These are phyloP conservation scores for Xylaria polymorpha DNA, from an alignment of 2,329 filamentous ascomycete genomes.

Conservation along the genomic window DNA sequence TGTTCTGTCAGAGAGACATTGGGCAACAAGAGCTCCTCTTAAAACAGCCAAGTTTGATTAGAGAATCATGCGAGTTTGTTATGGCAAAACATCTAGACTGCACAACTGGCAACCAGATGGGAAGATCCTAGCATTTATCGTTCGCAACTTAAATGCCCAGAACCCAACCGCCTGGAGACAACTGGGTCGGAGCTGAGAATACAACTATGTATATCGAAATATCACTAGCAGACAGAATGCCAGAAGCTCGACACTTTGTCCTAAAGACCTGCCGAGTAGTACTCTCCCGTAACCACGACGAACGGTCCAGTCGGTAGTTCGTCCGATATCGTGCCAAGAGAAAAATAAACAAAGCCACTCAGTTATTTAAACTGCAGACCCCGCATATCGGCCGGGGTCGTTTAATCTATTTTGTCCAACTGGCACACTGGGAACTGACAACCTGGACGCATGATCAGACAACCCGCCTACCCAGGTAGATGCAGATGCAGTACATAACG, in stretches of 20 bases:
- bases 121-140: neutral
- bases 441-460: conserved; percentile 6
- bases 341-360: conserved; percentile 11
- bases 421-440: conserved; percentile 6
- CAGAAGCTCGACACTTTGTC: neutral
- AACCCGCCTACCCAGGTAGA: neutral
- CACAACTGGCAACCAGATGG: neutral
- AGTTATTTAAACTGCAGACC: conserved; percentile 14
- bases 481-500: conserved; percentile 9
- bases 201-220: neutral
- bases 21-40: neutral
- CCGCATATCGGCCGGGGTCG: conserved; percentile 23
- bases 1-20: neutral
- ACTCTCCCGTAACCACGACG: neutral
- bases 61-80: conserved; percentile 10
- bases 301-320: conserved; percentile 17
- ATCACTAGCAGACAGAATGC: neutral
- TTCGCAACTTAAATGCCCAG: neutral
- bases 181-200: neutral
- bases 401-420: conserved; percentile 15
- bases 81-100: neutral
- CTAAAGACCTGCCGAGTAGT: neutral
- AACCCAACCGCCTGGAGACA: neutral
- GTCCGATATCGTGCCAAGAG: conserved; percentile 27
- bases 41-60: neutral